Base-by-base conservation (phyloP, 805 yeast species). In the Lachancea dasiensis region DNA sequence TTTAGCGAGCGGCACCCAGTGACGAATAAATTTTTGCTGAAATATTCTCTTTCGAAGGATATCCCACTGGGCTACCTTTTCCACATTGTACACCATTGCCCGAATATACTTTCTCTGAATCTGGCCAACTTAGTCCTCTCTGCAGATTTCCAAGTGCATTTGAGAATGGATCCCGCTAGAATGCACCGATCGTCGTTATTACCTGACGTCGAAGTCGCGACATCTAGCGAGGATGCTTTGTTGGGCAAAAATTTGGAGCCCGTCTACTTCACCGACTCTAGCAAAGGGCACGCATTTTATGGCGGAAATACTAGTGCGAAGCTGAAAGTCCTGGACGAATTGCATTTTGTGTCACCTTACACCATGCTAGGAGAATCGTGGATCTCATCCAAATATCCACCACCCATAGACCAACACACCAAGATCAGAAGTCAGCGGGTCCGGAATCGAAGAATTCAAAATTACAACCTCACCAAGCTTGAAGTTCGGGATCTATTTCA, bases 51-150 rank as follows among this genome's bases (percentile, higher is more conserved):
- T 15, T 70, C 80, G n/a, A 76, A 72, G 47, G 96, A 86, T 55
- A 54, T 86, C 5, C 96, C 96, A 1, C 62, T 81, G 20, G 96
- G 95, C 0, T 75, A 77, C 45, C 51, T 87, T 7, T 52, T 86
- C 10, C 94, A 84, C 54, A 51, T 86, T 25, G 52, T 86, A 26
- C 70, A 70, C n/a, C 62, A 74, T 23, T 87, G 95, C 52, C 76
- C 76, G 10, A 79, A 81, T 47, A 49, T 86, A 25, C 60, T 54
- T 11, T 49, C 61, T 3, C 48, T 86, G 17, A 69, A 86, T 49
- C 56, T 86, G n/a, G 77, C 77, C 4, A 70, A 72, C 33, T 48
- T 86, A 6, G 71, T 82, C 1, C 61, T 85, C 7, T 79, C 85
- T 5, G 63, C 68, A 11, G 96, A 86, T 60, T 86, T 80, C 51